Conservation (phyloP, 1,284 basidiomycete genomes). For the Xerocomus minutiporus region DNA sequence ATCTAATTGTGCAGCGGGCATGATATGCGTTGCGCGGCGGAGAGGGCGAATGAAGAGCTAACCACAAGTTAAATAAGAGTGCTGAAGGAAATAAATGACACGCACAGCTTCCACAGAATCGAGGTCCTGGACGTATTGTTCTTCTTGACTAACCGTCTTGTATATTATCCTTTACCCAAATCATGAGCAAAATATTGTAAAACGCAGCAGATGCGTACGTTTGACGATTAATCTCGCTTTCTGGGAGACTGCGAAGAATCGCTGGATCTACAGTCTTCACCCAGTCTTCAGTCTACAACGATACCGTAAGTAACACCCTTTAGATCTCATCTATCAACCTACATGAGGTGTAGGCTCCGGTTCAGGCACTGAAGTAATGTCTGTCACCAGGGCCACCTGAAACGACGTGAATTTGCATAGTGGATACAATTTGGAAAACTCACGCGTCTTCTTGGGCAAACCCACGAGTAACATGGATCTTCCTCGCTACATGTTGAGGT, state of each 20-base stretch:
- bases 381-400: conserved; percentile 24
- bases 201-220: conserved; percentile 42
- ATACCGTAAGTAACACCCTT: conserved; percentile 20
- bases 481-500: conserved; percentile 76
- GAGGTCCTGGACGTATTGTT: conserved; percentile 87
- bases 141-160: conserved; percentile 88
- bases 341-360: conserved; percentile 28
- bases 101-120: conserved; percentile 74
- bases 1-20: conserved; percentile 62
- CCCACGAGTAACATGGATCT: conserved; percentile 64
- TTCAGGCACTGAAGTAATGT: conserved; percentile 19
- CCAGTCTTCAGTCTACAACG: conserved; percentile 62
- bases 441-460: conserved; percentile 63
- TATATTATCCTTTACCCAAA: conserved; percentile 68
- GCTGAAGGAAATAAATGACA: neutral
- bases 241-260: conserved; percentile 68
- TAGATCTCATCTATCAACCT: conserved; percentile 5
- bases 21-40: conserved; percentile 65
- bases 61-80: neutral
- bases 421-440: conserved; percentile 17
- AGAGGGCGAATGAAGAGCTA: conserved; percentile 80
- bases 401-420: conserved; percentile 12
- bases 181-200: neutral
- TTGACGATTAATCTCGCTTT: conserved; percentile 82
- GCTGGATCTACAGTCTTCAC: conserved; percentile 60